Evolutionary conservation across 2,329 filamentous ascomycete genomes (phyloP), one percentile per base, ranked within the genome.

Genomic region (Trichoderma guizhouense): DNA sequence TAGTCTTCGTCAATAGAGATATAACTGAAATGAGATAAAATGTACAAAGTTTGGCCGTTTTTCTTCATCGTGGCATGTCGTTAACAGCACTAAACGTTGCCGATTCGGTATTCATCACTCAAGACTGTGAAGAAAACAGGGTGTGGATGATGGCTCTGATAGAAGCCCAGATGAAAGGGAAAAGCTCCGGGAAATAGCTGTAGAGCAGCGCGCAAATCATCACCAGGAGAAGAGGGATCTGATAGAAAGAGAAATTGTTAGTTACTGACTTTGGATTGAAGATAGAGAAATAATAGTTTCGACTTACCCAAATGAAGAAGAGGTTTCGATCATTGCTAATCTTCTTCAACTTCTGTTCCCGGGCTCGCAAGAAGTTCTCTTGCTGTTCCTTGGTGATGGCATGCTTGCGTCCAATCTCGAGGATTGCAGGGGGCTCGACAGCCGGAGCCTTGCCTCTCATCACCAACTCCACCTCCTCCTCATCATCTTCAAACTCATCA

Each of bases 271-370:
- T 11, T 14, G 15, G 30, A 21, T 69, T 26, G 53, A 32, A 32
- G 24, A 26, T 15, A 9, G 30, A n/a, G 9, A 9, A 15, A 18
- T 2, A 39, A 63, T 34, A 34, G 18, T 18, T 9, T n/a, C n/a
- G 26, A 80, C 84, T 77, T 86, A 91, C 89, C 90, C 90, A 92
- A 76, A 92, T 85, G 75, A 91, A 90, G 82, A 90, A 92, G 60
- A 92, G 82, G 78, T 91, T 91, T 76, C 86, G 86, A 76, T 92
- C 90, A 72, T 87, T 88, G 74, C 88, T 86, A 72, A 91, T 82
- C 72, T 85, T 86, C 85, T 91, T 91, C 76, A 90, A 83, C 79
- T 88, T 90, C 78, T 86, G 85, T 71, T 89, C 87, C 74, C 89
- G 88, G 30, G 86, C 88, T 67, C 88, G 83, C 58, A 90, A 83